A percentile compares a stretch with the other conserved stretches of the same genome.
These are phyloP conservation scores for Panaeolus cyanescens DNA, from an alignment of 768 basidiomycete genomes.

Conservation along the genomic window DNA sequence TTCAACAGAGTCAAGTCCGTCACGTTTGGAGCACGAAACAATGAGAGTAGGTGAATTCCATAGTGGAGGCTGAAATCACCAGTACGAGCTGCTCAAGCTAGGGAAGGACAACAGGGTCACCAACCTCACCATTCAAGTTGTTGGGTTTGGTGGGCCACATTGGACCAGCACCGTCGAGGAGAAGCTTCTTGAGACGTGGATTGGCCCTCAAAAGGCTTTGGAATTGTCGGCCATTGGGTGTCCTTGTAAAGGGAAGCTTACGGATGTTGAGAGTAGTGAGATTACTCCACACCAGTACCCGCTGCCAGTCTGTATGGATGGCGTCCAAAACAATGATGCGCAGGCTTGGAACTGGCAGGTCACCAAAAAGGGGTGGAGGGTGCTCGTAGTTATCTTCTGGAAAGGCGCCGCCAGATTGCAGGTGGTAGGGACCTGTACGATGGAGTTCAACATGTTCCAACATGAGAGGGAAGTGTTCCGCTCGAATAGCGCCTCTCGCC, in stretches of 20 bases:
- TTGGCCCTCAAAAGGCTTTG: slow-evolving; percentile 51
- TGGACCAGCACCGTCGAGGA: slow-evolving; percentile 67
- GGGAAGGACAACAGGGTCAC: slow-evolving; percentile 47
- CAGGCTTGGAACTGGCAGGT: slow-evolving; percentile 45
- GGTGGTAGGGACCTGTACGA: slow-evolving; percentile 49
- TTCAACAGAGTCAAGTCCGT: slow-evolving; percentile 61
- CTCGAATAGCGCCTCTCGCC: slow-evolving; percentile 39
- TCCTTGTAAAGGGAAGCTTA: slow-evolving; percentile 53
- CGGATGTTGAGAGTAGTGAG: slow-evolving; percentile 69
- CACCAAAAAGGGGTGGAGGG: slow-evolving; percentile 51
- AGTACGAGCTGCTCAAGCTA: slow-evolving; percentile 53
- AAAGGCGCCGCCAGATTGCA: slow-evolving; percentile 45
- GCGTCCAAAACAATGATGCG: slow-evolving; percentile 57
- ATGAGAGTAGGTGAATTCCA: slow-evolving; percentile 45
- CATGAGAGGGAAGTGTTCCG: slow-evolving; percentile 34
- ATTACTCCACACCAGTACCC: slow-evolving; percentile 46
- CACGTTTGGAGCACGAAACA: slow-evolving; percentile 58
- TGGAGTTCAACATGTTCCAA: slow-evolving; percentile 71
- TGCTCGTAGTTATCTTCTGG: slow-evolving; percentile 31
- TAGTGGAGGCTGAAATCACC: slow-evolving; percentile 54
- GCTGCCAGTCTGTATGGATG: slow-evolving; percentile 61
- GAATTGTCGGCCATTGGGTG: slow-evolving; percentile 52
- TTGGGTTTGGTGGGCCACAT: slow-evolving; percentile 25
- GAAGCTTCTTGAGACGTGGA: slow-evolving; percentile 53
- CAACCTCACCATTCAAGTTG: background rate